Evolutionary conservation across 768 basidiomycete genomes (phyloP).

Genomic region (Mycena sanguinolenta): DNA sequence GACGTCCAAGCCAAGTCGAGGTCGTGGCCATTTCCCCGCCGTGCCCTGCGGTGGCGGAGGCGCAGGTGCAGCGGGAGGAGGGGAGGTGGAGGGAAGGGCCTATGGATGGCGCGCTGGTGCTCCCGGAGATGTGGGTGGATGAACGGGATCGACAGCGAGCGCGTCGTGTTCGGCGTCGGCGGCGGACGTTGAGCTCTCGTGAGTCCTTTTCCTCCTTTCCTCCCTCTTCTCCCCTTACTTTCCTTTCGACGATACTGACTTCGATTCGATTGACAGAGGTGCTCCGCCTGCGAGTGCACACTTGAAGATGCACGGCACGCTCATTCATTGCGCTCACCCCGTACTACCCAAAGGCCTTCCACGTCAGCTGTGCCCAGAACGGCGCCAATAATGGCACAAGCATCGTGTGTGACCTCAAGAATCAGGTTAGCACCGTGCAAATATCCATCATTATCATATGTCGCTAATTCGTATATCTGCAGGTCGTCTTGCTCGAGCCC

Average conservation of each 20-base stretch:
- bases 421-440: conserved; percentile 59
- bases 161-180: conserved; percentile 87
- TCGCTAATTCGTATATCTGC: background rate
- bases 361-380: conserved; percentile 88
- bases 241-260: conserved; percentile 2
- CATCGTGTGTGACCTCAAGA: conserved; percentile 81
- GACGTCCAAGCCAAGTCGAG: background rate
- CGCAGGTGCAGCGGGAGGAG: too few species aligned
- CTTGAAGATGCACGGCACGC: conserved; percentile 81
- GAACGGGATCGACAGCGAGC: conserved; percentile 68
- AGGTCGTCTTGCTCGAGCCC: conserved; percentile 73
- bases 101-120: conserved; percentile 81
- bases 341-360: conserved; percentile 94
- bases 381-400: conserved; percentile 59
- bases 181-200: conserved; percentile 94
- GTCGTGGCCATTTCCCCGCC: conserved; percentile 21
- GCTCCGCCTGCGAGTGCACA: conserved; percentile 82
- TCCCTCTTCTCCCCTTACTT: too few species aligned
- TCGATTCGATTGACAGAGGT: conserved; percentile 74
- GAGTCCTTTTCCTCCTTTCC: too few species aligned
- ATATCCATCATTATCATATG: background rate
- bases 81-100: conserved; percentile 58
- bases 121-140: conserved; percentile 97
- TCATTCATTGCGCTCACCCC: conserved; percentile 93
- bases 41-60: background rate